A percentile compares a stretch with the other conserved stretches of the same genome.
Evolutionary conservation across 2,329 filamentous ascomycete genomes (phyloP).

Genomic region (Colletotrichum magnum): DNA sequence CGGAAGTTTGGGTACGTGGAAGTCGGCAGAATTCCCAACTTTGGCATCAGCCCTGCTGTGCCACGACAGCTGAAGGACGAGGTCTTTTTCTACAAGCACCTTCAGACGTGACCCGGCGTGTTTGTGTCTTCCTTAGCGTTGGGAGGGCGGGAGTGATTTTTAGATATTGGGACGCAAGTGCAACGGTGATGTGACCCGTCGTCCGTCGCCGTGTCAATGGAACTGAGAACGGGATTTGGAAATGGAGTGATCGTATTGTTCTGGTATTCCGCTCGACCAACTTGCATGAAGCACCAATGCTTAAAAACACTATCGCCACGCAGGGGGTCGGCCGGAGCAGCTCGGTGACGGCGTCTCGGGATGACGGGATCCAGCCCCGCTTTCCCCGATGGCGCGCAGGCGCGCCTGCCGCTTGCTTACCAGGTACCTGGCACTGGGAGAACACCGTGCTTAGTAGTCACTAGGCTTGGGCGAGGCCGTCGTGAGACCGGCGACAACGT

Average conservation of each 20-base stretch:
- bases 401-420: neutral
- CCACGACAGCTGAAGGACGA: constrained; percentile 63
- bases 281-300: neutral
- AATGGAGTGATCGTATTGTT: neutral
- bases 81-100: constrained; percentile 72
- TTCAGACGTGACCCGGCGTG: constrained; percentile 45
- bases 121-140: constrained; percentile 16
- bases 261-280: neutral
- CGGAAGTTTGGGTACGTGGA: constrained; percentile 69
- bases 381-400: no score
- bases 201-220: neutral
- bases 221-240: constrained; percentile 16
- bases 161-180: constrained; percentile 23
- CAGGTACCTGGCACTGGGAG: no score
- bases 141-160: neutral
- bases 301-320: neutral
- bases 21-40: constrained; percentile 69
- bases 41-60: constrained; percentile 61
- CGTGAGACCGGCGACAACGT: constrained; percentile 18
- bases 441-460: no score
- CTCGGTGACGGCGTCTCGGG: constrained; percentile 2
- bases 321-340: neutral
- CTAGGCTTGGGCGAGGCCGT: neutral
- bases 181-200: constrained; percentile 23
- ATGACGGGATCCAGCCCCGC: neutral